phyloP scores from a whole-genome alignment of 805 yeast species.

The Teunomyces gatunensis region DNA sequence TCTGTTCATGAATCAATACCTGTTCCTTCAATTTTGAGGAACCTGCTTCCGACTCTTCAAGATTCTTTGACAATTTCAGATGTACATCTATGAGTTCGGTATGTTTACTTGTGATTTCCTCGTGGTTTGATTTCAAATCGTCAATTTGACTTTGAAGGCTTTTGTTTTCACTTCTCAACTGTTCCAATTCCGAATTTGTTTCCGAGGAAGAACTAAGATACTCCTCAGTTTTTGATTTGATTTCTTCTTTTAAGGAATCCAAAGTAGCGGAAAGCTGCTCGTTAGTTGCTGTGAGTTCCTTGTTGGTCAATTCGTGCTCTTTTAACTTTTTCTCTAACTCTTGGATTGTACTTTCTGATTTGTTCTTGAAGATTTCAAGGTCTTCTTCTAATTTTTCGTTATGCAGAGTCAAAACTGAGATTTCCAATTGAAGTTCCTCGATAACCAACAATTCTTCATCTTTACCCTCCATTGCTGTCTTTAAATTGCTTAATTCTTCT shows the following conservation, averaged over 20 bases:
- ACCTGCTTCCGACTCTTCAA: constrained; percentile 3
- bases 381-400: neutral
- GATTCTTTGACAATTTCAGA: neutral
- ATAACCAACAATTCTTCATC: constrained; percentile 13
- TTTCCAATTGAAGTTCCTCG: constrained; percentile 8
- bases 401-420: constrained; percentile 5
- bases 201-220: neutral
- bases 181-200: neutral
- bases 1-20: constrained; percentile 5
- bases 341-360: neutral
- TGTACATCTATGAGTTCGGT: constrained; percentile 2
- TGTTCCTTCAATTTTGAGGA: constrained; percentile 4
- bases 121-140: neutral
- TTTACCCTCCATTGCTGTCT: constrained; percentile 14
- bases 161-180: neutral
- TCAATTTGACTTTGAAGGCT: constrained; percentile 5
- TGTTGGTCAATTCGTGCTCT: neutral
- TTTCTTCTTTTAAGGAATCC: neutral
- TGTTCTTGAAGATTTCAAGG: neutral
- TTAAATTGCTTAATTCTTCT: constrained; percentile 8
- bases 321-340: neutral
- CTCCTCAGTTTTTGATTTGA: constrained; percentile 7
- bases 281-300: constrained; percentile 1
- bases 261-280: neutral
- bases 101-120: neutral